Evolutionary conservation across 1,284 basidiomycete species (phyloP).

Genomic region (Abortiporus biennis): DNA sequence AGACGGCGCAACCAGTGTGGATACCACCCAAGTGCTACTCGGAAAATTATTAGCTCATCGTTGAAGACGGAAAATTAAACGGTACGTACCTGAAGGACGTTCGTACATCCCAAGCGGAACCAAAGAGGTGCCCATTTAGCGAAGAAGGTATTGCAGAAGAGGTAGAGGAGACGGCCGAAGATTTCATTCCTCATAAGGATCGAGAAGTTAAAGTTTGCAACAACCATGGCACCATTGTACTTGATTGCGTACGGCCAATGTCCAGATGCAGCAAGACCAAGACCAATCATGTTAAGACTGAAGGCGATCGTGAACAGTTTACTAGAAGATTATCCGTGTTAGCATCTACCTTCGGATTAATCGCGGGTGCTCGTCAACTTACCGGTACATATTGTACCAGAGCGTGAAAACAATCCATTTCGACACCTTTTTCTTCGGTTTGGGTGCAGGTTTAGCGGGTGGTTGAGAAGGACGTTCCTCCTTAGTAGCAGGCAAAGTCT

Average conservation of each 20-base stretch:
- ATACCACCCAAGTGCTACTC: constrained; percentile 68
- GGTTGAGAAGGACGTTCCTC: constrained; percentile 34
- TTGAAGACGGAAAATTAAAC: not conserved
- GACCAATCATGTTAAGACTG: constrained; percentile 51
- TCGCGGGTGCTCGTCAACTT: constrained; percentile 4
- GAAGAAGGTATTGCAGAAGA: constrained; percentile 43
- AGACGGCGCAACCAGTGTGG: constrained; percentile 66
- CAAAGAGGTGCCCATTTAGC: constrained; percentile 73
- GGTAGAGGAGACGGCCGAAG: constrained; percentile 47
- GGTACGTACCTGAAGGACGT: constrained; percentile 49
- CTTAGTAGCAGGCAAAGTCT: constrained; percentile 28
- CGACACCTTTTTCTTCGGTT: constrained; percentile 40
- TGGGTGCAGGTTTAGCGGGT: constrained; percentile 19
- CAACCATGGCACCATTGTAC: constrained; percentile 56
- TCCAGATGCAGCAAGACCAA: constrained; percentile 56
- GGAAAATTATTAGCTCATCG: not conserved
- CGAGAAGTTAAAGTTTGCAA: constrained; percentile 46
- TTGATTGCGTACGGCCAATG: constrained; percentile 56
- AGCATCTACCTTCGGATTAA: not conserved
- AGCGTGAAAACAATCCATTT: constrained; percentile 51
- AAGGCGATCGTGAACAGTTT: constrained; percentile 62
- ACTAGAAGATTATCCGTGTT: constrained; percentile 27
- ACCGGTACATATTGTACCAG: constrained; percentile 72
- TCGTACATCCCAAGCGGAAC: constrained; percentile 65
- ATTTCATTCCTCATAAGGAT: constrained; percentile 54